These are phyloP conservation scores for Dunaliella sp. DNA, from an alignment of 139 green algal genomes.

Conservation along the genomic window DNA sequence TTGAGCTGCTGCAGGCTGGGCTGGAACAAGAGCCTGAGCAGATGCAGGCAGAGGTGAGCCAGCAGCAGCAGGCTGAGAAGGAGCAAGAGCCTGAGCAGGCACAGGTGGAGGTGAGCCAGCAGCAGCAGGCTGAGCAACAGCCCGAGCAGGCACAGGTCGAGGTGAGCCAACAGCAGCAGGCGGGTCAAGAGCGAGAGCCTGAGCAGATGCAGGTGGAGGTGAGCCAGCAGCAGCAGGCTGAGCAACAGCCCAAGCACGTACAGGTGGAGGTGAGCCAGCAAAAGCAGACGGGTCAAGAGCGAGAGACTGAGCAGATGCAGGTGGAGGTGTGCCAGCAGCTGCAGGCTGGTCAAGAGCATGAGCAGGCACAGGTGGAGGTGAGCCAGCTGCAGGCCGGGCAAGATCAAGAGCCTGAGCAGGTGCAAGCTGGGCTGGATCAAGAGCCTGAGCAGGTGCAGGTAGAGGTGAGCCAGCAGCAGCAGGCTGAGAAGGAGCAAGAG, in stretches of 20 bases:
- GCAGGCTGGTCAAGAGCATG: not conserved
- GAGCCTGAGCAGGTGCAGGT: not conserved
- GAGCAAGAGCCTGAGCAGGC: not conserved
- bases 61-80: not conserved
- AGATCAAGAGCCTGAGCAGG: not conserved
- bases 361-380: no score
- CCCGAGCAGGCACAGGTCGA: slow-evolving; percentile 23
- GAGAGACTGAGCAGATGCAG: not conserved
- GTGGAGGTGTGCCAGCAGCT: slow-evolving; percentile 19
- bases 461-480: not conserved
- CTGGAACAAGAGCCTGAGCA: not conserved
- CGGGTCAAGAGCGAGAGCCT: not conserved
- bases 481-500: no score
- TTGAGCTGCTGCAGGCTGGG: not conserved
- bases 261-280: not conserved
- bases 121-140: not conserved
- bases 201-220: no score
- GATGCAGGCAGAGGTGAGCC: not conserved
- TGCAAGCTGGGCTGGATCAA: not conserved
- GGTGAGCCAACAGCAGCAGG: not conserved
- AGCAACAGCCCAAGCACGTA: not conserved
- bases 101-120: not conserved
- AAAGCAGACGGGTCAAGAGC: not conserved
- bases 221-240: not conserved
- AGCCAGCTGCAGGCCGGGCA: not conserved